phyloP scores from a whole-genome alignment of 2,329 filamentous ascomycete genomes.

The Didymella pinodella region DNA sequence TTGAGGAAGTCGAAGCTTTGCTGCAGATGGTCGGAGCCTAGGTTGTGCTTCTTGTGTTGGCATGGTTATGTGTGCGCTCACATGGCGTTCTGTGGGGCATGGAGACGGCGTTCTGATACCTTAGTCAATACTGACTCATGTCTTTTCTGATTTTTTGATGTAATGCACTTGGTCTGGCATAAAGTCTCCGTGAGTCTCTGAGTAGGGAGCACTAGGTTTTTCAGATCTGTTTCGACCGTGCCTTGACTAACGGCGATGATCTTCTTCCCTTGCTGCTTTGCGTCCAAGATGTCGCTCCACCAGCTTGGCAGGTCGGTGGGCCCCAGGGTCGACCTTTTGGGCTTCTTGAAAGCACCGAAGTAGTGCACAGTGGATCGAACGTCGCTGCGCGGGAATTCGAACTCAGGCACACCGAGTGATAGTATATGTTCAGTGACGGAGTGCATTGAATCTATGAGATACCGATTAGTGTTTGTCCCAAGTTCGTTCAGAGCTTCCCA shows the following conservation, averaged over 20 bases:
- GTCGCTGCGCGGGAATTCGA: constrained; percentile 4
- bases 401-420: constrained; percentile 1
- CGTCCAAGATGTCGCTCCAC: constrained; percentile 1
- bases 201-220: background rate
- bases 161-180: background rate
- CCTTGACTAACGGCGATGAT: constrained; percentile 2
- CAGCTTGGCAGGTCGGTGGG: background rate
- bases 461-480: background rate
- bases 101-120: background rate
- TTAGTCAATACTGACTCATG: no score
- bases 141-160: background rate
- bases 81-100: background rate
- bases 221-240: constrained; percentile 1
- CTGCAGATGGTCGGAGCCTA: constrained; percentile 38
- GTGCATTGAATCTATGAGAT: background rate
- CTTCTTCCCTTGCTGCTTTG: constrained; percentile 3
- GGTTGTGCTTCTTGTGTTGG: background rate
- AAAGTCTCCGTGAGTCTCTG: background rate
- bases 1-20: constrained; percentile 18
- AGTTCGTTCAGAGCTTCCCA: background rate
- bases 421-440: background rate
- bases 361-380: background rate
- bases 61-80: background rate
- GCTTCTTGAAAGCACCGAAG: background rate
- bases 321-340: background rate